Percentiles rank a stretch among this genome's conserved stretches.
These are phyloP conservation scores for Arxiozyma slooffiae DNA, from an alignment of 1,139 yeast genomes.

Conservation along the genomic window DNA sequence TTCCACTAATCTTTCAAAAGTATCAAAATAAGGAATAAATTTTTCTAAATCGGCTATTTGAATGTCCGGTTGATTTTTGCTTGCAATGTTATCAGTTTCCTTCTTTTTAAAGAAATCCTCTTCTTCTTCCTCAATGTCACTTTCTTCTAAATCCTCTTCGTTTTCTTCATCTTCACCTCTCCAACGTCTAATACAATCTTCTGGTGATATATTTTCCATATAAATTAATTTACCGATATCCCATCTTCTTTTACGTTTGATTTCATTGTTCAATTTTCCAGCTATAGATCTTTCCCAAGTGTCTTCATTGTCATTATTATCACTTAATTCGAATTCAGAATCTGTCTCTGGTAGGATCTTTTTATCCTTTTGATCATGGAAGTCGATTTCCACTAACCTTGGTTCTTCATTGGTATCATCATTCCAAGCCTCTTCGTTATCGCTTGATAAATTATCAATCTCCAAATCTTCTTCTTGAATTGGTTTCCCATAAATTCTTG, in stretches of 20 bases:
- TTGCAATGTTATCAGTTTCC: slow-evolving; percentile 16
- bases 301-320: slow-evolving; percentile 35
- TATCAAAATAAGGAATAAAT: slow-evolving; percentile 34
- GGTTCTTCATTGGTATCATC: slow-evolving; percentile 29
- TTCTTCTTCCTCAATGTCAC: slow-evolving; percentile 42
- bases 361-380: slow-evolving; percentile 34
- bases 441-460: slow-evolving; percentile 36
- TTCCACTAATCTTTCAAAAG: slow-evolving; percentile 41
- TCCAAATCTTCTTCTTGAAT: slow-evolving; percentile 45
- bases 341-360: slow-evolving; percentile 33
- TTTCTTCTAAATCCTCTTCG: slow-evolving; percentile 41
- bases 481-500: slow-evolving; percentile 50
- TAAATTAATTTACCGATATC: slow-evolving; percentile 75
- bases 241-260: slow-evolving; percentile 42
- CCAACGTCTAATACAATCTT: slow-evolving; percentile 73
- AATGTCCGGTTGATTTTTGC: slow-evolving; percentile 5
- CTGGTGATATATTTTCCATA: slow-evolving; percentile 64
- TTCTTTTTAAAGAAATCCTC: slow-evolving; percentile 58
- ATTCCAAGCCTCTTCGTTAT: slow-evolving; percentile 31
- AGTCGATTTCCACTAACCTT: slow-evolving; percentile 43
- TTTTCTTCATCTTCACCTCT: slow-evolving; percentile 40
- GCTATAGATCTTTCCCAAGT: slow-evolving; percentile 41
- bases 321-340: slow-evolving; percentile 41
- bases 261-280: slow-evolving; percentile 37
- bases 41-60: slow-evolving; percentile 29